phyloP scores from a whole-genome alignment of 805 yeast genomes.

The Saccharomycopsis guyanensis region DNA sequence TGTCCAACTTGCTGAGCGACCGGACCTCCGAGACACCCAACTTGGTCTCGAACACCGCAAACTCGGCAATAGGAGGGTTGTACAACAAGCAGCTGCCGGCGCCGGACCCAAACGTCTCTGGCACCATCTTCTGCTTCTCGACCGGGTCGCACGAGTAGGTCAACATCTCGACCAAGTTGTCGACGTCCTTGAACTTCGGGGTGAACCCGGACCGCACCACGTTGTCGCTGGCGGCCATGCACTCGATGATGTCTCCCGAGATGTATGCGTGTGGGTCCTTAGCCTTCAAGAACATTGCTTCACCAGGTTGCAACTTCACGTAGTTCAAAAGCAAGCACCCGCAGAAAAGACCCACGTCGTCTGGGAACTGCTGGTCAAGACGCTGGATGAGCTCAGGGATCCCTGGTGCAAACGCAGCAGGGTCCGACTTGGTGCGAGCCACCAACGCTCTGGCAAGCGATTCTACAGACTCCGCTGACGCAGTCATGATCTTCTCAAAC shows the following conservation, averaged over 20 bases:
- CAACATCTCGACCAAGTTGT: conserved; percentile 81
- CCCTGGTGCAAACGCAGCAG: conserved; percentile 43
- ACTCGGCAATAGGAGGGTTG: conserved; percentile 97
- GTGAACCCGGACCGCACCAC: conserved; percentile 99
- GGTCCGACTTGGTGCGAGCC: conserved; percentile 47
- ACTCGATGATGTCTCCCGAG: conserved; percentile 94
- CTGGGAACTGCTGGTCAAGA: conserved; percentile 81
- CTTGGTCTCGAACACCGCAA: conserved; percentile 81
- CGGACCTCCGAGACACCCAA: conserved; percentile 47
- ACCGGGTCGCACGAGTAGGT: conserved; percentile 86
- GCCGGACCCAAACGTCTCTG: conserved; percentile 41
- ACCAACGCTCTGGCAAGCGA: conserved; percentile 59
- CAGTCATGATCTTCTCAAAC: conserved; percentile 78
- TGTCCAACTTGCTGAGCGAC: conserved; percentile 53
- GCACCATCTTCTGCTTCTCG: conserved; percentile 85
- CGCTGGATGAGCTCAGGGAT: conserved; percentile 71
- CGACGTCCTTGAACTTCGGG: conserved; percentile 97
- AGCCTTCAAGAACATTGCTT: conserved; percentile 94
- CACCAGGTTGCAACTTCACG: conserved; percentile 74
- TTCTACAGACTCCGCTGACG: conserved; percentile 52
- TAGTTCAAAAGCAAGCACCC: conserved; percentile 92
- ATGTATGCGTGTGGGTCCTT: conserved; percentile 98
- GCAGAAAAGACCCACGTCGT: conserved; percentile 91
- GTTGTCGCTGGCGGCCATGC: conserved; percentile 99
- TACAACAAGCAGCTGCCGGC: conserved; percentile 61